phyloP scores from a whole-genome alignment of 768 basidiomycete species.

The Rhodocollybia butyracea region DNA sequence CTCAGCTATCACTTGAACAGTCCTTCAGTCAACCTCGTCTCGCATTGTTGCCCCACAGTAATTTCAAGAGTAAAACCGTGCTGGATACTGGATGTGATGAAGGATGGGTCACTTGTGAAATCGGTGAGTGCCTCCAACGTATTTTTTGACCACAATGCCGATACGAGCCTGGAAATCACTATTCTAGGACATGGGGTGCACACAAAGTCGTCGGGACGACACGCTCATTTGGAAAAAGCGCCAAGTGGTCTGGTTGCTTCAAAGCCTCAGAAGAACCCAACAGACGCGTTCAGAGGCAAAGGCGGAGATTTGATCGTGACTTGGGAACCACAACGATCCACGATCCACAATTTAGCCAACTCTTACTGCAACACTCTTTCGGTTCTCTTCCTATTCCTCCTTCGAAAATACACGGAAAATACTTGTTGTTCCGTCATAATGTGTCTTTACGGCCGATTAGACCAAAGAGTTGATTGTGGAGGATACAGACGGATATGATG shows the following conservation, averaged over 20 bases:
- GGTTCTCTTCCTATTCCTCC: conserved; percentile 68
- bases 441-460: conserved; percentile 78
- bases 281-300: background rate
- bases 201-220: conserved; percentile 73
- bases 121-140: conserved; percentile 54
- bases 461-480: conserved; percentile 46
- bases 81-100: conserved; percentile 88
- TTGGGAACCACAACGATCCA: conserved; percentile 34
- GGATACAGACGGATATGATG: conserved; percentile 80
- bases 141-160: background rate
- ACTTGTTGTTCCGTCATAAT: conserved; percentile 72
- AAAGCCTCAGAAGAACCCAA: conserved; percentile 47
- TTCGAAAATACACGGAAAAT: conserved; percentile 26
- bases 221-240: conserved; percentile 68
- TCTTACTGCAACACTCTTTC: conserved; percentile 73
- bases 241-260: conserved; percentile 67
- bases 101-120: conserved; percentile 80
- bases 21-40: conserved; percentile 56
- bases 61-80: conserved; percentile 56
- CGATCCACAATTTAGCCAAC: too few relatives aligned
- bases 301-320: conserved; percentile 15
- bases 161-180: background rate
- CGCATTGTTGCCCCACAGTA: conserved; percentile 48
- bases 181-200: conserved; percentile 67
- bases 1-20: conserved; percentile 76